Percentiles rank a stretch among this genome's conserved stretches.
Evolutionary conservation across 2,329 filamentous ascomycete genomes (phyloP).

Genomic region (Aspergillus pseudoglaucus): DNA sequence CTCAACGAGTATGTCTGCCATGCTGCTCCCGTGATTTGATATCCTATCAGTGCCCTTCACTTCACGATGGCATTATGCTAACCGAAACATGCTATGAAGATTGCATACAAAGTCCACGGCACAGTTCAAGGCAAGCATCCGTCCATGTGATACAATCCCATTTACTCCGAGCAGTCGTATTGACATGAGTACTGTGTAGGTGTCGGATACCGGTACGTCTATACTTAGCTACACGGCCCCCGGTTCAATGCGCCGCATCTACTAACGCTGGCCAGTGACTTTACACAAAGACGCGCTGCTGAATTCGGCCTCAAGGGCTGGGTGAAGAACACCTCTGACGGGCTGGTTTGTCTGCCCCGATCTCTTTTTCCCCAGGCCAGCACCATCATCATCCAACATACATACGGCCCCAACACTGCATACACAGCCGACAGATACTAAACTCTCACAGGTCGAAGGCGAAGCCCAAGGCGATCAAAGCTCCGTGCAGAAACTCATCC

Average conservation of each 20-base stretch:
- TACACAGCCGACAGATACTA: background rate
- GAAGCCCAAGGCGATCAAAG: constrained; percentile 73
- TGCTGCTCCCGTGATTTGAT: too few species aligned
- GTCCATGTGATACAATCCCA: background rate
- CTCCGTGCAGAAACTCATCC: constrained; percentile 61
- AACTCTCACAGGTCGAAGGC: constrained; percentile 64
- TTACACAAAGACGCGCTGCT: constrained; percentile 39
- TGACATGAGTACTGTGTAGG: constrained; percentile 13
- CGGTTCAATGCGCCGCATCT: background rate
- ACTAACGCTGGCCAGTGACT: constrained; percentile 23
- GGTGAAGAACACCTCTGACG: constrained; percentile 43
- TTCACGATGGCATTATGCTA: background rate
- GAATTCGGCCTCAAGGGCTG: constrained; percentile 42
- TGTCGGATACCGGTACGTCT: constrained; percentile 27
- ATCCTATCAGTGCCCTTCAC: too few species aligned
- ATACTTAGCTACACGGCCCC: background rate
- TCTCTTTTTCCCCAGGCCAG: background rate
- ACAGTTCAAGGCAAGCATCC: constrained; percentile 58
- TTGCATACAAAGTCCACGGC: constrained; percentile 52
- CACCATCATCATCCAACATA: background rate
- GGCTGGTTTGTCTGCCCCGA: constrained; percentile 31
- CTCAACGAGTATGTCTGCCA: constrained; percentile 1
- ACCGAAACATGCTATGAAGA: constrained; percentile 15
- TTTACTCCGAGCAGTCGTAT: background rate
- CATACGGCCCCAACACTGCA: too few species aligned